Evolutionary conservation across 768 basidiomycete genomes (phyloP).

Genomic region (Filobasidium floriforme): DNA sequence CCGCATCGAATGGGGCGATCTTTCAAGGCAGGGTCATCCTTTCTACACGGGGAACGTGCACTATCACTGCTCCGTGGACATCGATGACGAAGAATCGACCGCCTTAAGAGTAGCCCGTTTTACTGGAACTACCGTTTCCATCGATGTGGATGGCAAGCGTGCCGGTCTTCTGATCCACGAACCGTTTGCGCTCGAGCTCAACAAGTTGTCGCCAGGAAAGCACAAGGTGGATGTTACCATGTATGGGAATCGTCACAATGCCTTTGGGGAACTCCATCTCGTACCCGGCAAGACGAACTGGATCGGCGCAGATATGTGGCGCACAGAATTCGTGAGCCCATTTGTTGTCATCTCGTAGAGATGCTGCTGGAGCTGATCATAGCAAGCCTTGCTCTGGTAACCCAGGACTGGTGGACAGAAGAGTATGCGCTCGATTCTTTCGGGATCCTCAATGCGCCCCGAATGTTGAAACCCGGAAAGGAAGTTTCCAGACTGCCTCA

Average conservation of each 20-base stretch:
- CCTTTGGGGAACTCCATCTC: slow-evolving; percentile 32
- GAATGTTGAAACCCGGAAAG: slow-evolving; percentile 27
- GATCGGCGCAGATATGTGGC: slow-evolving; percentile 29
- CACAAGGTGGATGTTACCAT: slow-evolving; percentile 27
- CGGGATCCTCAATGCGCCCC: slow-evolving; percentile 29
- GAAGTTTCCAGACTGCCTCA: slow-evolving; percentile 11
- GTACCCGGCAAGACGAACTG: slow-evolving; percentile 30
- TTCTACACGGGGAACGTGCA: slow-evolving; percentile 33
- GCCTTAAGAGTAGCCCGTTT: slow-evolving; percentile 26
- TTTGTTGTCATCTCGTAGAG: too few relatives aligned
- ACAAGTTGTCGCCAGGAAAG: slow-evolving; percentile 12
- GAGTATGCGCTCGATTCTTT: slow-evolving; percentile 29
- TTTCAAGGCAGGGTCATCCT: slow-evolving; percentile 29
- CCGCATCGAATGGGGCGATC: slow-evolving; percentile 27
- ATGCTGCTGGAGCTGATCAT: too few relatives aligned
- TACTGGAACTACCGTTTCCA: slow-evolving; percentile 27
- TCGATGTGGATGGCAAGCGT: slow-evolving; percentile 23
- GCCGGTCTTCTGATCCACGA: slow-evolving; percentile 21
- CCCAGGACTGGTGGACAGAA: slow-evolving; percentile 30
- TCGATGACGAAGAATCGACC: neutral
- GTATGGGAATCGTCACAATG: slow-evolving; percentile 34
- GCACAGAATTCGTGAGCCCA: slow-evolving; percentile 22
- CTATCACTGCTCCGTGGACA: slow-evolving; percentile 23
- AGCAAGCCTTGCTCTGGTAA: too few relatives aligned
- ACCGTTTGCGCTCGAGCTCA: slow-evolving; percentile 24